Evolutionary conservation across 2,329 filamentous ascomycete genomes (phyloP), one percentile per base, ranked within the genome.

Genomic region (Aspergillus sojae): DNA sequence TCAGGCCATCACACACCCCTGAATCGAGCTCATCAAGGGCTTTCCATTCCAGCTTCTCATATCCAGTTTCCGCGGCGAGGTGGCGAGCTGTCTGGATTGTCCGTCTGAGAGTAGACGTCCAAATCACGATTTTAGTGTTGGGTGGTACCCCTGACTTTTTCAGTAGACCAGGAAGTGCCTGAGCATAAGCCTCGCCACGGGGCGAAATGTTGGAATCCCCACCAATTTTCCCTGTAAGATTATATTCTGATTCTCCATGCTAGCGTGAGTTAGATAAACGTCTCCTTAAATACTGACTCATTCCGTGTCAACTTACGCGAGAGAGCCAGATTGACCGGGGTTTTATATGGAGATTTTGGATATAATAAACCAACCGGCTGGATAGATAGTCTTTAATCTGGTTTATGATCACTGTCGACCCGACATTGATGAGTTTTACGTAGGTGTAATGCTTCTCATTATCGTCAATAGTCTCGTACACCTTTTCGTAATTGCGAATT

Each of bases 281-380:
- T 21, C 59, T 43, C 34, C 7, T 19, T 10, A 9, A 28, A 36
- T 26, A 39, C n/a, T 21, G 39, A 16, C n/a, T 50, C 54, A 11
- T 19, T 26, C 28, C 45, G 23, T 21, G n/a, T 58, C 16, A 43
- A 85, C 89, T 79, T 83, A 94, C 92, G 67, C 95, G 86, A 69
- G 95, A 98, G 58, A 99, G 82, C 95, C 95, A 99, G 69, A 99
- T 96, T 4, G 93, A 96, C 62, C 95, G 88, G 21, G 94, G 94
- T 68, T 94, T 94, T 78, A 99, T 99, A 80, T 99, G 95, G 45
- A 99, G 85, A 77, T 98, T 99, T 89, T 98, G 97, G 63, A 98
- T 88, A 77, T 97, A 99, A 80, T 99, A 99, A 53, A 99, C 94
- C 52, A 99, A 90, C 62, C 95, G 90, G 77, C 93, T 97, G 77